A percentile compares a stretch with the other conserved stretches of the same genome.
Conservation (phyloP, 2,329 filamentous ascomycete genomes). For the Bipolaris victoriae region DNA sequence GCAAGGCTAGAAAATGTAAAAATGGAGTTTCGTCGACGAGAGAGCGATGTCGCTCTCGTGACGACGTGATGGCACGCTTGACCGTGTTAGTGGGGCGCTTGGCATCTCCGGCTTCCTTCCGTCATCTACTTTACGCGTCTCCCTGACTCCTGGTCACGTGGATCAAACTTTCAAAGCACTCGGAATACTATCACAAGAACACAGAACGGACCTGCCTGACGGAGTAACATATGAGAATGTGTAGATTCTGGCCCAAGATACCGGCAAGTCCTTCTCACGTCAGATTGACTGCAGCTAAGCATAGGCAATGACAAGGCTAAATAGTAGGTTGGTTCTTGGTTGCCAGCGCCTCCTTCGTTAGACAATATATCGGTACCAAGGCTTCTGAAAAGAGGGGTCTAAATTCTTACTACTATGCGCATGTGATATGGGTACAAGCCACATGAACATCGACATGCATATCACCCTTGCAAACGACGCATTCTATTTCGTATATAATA, state of each 20-base stretch:
- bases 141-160: background rate
- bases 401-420: background rate
- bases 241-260: background rate
- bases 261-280: background rate
- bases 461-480: background rate
- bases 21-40: slow-evolving; percentile 7
- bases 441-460: background rate
- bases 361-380: background rate
- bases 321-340: background rate
- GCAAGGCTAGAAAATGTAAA: slow-evolving; percentile 6
- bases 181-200: background rate
- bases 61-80: slow-evolving; percentile 19
- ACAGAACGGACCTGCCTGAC: too few relatives aligned
- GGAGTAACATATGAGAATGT: background rate
- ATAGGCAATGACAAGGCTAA: too few relatives aligned
- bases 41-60: slow-evolving; percentile 30
- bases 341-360: background rate
- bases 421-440: background rate
- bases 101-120: slow-evolving; percentile 15
- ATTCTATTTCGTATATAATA: background rate
- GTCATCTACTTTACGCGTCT: background rate
- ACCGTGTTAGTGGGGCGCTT: slow-evolving; percentile 22
- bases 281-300: background rate
- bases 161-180: too few relatives aligned
- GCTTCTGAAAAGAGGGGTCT: background rate